Conservation (phyloP, 768 basidiomycete species). For the Gelatoporia subvermispora region DNA sequence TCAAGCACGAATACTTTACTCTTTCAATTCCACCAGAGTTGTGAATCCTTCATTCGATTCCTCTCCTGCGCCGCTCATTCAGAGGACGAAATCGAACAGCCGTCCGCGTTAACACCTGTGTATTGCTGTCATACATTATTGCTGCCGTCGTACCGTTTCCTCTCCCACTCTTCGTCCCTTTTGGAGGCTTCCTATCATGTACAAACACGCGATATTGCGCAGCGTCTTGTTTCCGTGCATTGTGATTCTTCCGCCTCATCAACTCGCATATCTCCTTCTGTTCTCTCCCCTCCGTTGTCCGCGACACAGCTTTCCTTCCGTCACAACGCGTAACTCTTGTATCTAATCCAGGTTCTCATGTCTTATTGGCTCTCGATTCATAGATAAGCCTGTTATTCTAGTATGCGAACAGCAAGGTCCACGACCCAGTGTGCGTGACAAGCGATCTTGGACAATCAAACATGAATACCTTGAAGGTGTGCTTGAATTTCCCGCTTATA, state of each 20-base stretch:
- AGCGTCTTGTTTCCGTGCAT: conserved; percentile 14
- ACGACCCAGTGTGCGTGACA: background rate
- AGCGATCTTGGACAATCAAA: background rate
- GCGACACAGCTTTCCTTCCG: background rate
- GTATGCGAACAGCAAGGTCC: background rate
- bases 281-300: conserved; percentile 1
- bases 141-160: conserved; percentile 22
- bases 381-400: conserved; percentile 1
- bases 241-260: conserved; percentile 4
- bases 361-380: conserved; percentile 4
- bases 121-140: conserved; percentile 21
- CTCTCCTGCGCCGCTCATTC: background rate
- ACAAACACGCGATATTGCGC: conserved; percentile 27
- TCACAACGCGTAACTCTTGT: conserved; percentile 12
- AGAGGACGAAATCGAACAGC: conserved; percentile 19
- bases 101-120: conserved; percentile 17
- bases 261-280: conserved; percentile 4
- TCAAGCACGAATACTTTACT: conserved; percentile 83
- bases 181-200: conserved; percentile 21
- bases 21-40: conserved; percentile 64
- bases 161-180: conserved; percentile 15
- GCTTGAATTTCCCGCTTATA: no score
- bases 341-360: conserved; percentile 12
- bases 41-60: conserved; percentile 31
- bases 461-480: no score